Conservation (phyloP, 1,284 basidiomycete species). For the Fomitopsis betulina region DNA sequence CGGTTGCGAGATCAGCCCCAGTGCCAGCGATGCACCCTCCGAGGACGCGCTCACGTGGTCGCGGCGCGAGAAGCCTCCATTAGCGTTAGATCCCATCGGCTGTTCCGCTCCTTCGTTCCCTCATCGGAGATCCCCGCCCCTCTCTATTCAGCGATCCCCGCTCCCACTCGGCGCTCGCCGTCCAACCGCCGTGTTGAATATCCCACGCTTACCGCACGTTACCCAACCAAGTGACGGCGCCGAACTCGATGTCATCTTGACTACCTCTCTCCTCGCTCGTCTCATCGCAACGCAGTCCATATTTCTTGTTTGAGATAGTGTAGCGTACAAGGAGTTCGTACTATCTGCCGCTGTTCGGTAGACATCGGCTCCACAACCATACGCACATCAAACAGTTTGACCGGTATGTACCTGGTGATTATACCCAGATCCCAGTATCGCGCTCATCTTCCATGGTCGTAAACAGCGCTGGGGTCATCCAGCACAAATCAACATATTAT, state of each 20-base stretch:
- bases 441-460: too few relatives aligned
- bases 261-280: not conserved
- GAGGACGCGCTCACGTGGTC: slow-evolving; percentile 4
- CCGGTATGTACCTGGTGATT: too few relatives aligned
- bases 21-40: not conserved
- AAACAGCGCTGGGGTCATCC: too few relatives aligned
- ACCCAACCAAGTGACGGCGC: too few relatives aligned
- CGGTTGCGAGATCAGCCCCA: not conserved
- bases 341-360: too few relatives aligned
- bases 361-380: too few relatives aligned
- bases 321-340: not conserved
- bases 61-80: slow-evolving; percentile 5
- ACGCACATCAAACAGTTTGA: too few relatives aligned
- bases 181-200: not conserved
- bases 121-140: not conserved
- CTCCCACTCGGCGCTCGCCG: not conserved
- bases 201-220: not conserved
- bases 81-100: not conserved
- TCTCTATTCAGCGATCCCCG: not conserved
- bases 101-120: not conserved
- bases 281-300: too few relatives aligned
- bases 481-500: too few relatives aligned
- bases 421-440: too few relatives aligned
- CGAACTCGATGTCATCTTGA: too few relatives aligned
- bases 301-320: too few relatives aligned